These are phyloP conservation scores for Solanum sejunctum DNA, from an alignment of 257 asterid genomes.

Conservation along the genomic window DNA sequence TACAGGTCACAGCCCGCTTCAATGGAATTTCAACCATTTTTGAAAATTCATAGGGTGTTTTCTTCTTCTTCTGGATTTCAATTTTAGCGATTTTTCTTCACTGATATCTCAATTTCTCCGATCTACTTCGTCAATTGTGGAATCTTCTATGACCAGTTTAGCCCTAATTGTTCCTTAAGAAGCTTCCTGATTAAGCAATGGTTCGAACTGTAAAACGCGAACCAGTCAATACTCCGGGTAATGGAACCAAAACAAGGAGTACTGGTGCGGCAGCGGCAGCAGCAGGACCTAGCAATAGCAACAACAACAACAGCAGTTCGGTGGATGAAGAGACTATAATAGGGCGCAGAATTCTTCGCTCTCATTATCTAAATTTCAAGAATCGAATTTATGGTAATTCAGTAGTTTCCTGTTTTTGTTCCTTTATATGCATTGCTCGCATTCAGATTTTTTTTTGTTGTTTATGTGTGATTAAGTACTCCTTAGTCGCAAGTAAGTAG, in stretches of 20 bases:
- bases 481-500: background rate
- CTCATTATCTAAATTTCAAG: slow-evolving; percentile 28
- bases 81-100: background rate
- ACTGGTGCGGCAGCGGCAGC: background rate
- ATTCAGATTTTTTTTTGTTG: background rate
- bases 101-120: background rate
- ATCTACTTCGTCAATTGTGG: background rate
- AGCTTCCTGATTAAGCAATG: background rate
- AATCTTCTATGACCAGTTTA: background rate
- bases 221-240: background rate
- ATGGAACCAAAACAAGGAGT: background rate
- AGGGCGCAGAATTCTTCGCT: slow-evolving; percentile 27
- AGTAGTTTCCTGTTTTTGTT: background rate
- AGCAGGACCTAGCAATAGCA: background rate
- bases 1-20: background rate
- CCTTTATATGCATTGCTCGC: background rate
- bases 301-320: background rate
- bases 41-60: background rate
- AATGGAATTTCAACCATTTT: background rate
- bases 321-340: background rate
- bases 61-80: background rate
- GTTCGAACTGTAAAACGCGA: slow-evolving; percentile 14
- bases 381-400: slow-evolving; percentile 21
- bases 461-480: background rate
- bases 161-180: background rate